Percentiles rank a stretch among this genome's conserved stretches.
phyloP scores from a whole-genome alignment of 495 filamentous ascomycete species.

The Cercophora samala region DNA sequence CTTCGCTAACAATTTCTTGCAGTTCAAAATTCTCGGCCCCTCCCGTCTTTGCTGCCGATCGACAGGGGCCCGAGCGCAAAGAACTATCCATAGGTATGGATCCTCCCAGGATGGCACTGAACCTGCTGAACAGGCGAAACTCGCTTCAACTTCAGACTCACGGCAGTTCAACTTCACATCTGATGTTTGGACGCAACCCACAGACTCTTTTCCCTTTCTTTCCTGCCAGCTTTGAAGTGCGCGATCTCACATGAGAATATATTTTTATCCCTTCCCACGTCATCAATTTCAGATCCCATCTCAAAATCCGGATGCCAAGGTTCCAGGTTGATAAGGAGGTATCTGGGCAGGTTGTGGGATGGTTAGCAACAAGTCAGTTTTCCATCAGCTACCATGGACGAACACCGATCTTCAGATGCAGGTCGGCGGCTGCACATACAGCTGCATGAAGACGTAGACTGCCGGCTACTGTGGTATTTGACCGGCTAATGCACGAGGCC shows the following conservation, averaged over 20 bases:
- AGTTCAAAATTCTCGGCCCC: conserved; percentile 6
- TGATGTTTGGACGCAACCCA: conserved; percentile 1
- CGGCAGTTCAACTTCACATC: conserved; percentile 13
- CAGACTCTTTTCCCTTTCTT: conserved; percentile 4
- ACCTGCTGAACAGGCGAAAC: conserved; percentile 3
- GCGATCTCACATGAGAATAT: no score
- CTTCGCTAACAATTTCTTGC: not conserved
- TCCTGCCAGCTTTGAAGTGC: not conserved
- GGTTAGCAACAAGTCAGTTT: no score
- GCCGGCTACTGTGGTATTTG: not conserved
- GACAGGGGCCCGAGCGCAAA: conserved; percentile 7
- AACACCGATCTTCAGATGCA: not conserved
- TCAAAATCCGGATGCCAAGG: no score
- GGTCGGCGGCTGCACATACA: not conserved
- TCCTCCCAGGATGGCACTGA: not conserved
- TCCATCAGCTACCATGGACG: no score
- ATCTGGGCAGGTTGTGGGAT: no score
- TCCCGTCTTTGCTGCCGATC: conserved; percentile 11
- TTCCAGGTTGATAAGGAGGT: no score
- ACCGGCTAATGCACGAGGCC: not conserved
- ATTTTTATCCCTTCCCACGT: no score
- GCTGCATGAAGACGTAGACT: not conserved
- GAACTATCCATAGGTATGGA: no score
- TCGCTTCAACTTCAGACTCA: conserved; percentile 12
- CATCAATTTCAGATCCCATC: no score